Evolutionary conservation across 805 yeast species (phyloP), one percentile per base, ranked within the genome.

Genomic region (Saccharomycopsis fibuligera): DNA sequence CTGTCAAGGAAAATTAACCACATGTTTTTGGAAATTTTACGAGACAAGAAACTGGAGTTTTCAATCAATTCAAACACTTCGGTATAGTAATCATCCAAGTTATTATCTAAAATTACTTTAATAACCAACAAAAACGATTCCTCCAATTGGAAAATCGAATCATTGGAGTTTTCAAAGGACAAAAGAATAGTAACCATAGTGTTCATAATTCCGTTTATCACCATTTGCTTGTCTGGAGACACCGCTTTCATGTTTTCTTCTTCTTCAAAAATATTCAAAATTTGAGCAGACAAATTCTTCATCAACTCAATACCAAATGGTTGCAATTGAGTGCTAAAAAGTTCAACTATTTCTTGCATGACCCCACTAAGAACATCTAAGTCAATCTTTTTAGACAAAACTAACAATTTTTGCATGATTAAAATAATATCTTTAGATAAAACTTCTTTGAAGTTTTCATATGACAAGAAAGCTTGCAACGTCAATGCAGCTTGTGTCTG

Each of bases 341-440:
- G 79, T 60, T 90, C 96, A 27, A 91, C 97, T 62, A 93, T 83
- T 58, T 90, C 96, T 69, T 91, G 98, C 83, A 91, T 88, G 5
- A 91, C 96, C 22, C 83, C 85, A 21, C 95, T 79, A 25, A 93
- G 75, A 1, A 89, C 77, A 60, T 93, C 99, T 50, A 84, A 80
- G 59, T 91, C 99, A 55, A 90, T 79, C 50, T 81, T 81, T 59
- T 86, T 83, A 3, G 95, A 81, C 41, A 91, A 67, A 8, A 74
- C 76, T 55, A 91, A 69, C 49, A 93, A 69, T 56, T 76, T 81
- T 54, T 88, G 86, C 87, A 93, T 86, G 1, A 90, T 79, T 33
- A 85, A 86, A 29, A 90, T 75, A 49, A 91, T 84, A 40, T 83
- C 78, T 2, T 74, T 61, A 1, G 86, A 73, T 25, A 93, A 65